Evolutionary conservation across 2,329 filamentous ascomycete species (phyloP).

Genomic region (Pseudopyricularia javanii): DNA sequence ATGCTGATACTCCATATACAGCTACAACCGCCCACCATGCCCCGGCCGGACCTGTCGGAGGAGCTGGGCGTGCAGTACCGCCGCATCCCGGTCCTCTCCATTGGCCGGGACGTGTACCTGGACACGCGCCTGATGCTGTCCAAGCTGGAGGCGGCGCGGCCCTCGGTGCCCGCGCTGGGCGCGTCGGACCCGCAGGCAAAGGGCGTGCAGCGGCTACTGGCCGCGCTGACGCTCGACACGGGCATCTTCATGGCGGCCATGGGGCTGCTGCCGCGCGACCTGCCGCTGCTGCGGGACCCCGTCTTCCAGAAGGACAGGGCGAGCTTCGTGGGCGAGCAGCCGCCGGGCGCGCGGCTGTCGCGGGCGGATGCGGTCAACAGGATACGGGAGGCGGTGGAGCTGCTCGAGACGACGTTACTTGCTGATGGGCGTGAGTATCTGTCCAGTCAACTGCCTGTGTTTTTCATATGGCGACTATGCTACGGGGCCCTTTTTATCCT

Average conservation of each 20-base stretch:
- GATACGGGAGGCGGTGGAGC: conserved; percentile 37
- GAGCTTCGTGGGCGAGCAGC: conserved; percentile 17
- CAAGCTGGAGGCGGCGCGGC: conserved; percentile 47
- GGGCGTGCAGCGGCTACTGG: conserved; percentile 42
- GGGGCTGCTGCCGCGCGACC: conserved; percentile 41
- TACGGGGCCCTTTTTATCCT: too few relatives aligned
- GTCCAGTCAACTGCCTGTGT: too few relatives aligned
- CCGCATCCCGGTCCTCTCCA: conserved; percentile 55
- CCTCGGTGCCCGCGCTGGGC: conserved; percentile 20
- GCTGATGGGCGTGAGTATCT: conserved; percentile 55
- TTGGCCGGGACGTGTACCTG: conserved; percentile 56
- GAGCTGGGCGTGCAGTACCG: conserved; percentile 51
- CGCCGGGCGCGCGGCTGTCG: conserved; percentile 12
- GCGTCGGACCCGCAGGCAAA: conserved; percentile 21
- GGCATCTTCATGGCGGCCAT: conserved; percentile 41
- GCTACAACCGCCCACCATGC: conserved; percentile 54
- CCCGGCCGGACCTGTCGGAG: conserved; percentile 48
- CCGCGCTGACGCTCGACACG: conserved; percentile 41
- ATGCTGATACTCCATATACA: too few relatives aligned
- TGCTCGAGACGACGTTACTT: conserved; percentile 51
- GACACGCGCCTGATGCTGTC: conserved; percentile 57
- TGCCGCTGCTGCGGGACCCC: conserved; percentile 41
- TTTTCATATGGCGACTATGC: too few relatives aligned
- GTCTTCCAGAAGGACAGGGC: conserved; percentile 46
- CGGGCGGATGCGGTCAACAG: conserved; percentile 44